These are phyloP conservation scores for Fusarium albosuccineum DNA, from an alignment of 2,329 filamentous ascomycete species.

Conservation along the genomic window DNA sequence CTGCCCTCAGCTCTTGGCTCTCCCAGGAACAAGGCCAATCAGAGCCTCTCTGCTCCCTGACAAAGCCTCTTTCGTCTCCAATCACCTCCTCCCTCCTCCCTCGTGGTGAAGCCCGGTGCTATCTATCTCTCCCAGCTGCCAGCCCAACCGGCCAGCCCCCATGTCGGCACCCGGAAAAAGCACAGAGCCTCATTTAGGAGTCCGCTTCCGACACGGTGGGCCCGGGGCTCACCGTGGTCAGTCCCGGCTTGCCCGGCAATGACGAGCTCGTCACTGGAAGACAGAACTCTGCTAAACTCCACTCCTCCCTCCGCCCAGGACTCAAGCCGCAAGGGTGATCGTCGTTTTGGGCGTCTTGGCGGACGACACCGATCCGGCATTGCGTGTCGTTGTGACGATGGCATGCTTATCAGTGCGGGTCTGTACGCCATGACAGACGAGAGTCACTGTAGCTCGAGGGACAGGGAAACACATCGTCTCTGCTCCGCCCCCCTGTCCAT, in stretches of 20 bases:
- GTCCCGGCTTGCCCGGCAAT: slow-evolving; percentile 2
- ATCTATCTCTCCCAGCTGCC: neutral
- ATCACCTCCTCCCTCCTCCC: slow-evolving; percentile 21
- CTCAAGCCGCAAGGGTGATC: slow-evolving; percentile 42
- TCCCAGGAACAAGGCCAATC: slow-evolving; percentile 31
- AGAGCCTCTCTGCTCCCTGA: neutral
- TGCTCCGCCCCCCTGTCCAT: slow-evolving; percentile 16
- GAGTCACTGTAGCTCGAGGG: slow-evolving; percentile 10
- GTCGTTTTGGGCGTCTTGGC: slow-evolving; percentile 41
- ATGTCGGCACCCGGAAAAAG: slow-evolving; percentile 16
- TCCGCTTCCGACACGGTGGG: slow-evolving; percentile 19
- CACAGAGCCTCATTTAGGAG: slow-evolving; percentile 33
- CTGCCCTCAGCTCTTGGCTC: slow-evolving; percentile 21
- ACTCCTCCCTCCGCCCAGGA: slow-evolving; percentile 15
- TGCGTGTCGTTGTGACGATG: slow-evolving; percentile 43
- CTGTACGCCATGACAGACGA: slow-evolving; percentile 34
- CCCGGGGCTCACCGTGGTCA: slow-evolving; percentile 8
- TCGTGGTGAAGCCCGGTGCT: slow-evolving; percentile 33
- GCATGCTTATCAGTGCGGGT: slow-evolving; percentile 28
- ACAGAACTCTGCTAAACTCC: slow-evolving; percentile 5
- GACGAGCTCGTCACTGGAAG: slow-evolving; percentile 4
- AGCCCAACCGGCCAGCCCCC: slow-evolving; percentile 22
- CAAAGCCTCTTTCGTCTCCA: slow-evolving; percentile 13
- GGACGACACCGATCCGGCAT: slow-evolving; percentile 36
- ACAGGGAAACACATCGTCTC: neutral